Evolutionary conservation across 73 alveolate species (phyloP).

Genomic region (Paramecium sonneborni): DNA sequence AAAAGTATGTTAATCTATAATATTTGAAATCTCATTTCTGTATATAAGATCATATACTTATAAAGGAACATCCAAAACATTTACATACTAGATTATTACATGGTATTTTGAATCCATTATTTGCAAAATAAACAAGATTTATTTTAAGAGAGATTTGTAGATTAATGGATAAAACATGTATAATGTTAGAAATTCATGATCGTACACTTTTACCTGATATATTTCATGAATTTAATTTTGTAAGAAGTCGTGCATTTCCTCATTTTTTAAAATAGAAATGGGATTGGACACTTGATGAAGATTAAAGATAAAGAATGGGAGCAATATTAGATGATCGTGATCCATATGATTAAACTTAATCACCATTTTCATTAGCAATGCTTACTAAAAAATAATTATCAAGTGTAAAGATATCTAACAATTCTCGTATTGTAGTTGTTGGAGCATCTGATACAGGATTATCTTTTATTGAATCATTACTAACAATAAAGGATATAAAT

Average conservation of each 20-base stretch:
- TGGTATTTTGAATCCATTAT: slow-evolving; percentile 89
- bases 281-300: slow-evolving; percentile 85
- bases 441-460: slow-evolving; percentile 98
- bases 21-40: slow-evolving; percentile 90
- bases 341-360: slow-evolving; percentile 89
- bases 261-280: slow-evolving; percentile 93
- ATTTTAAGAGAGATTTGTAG: slow-evolving; percentile 92
- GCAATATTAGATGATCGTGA: slow-evolving; percentile 84
- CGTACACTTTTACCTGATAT: slow-evolving; percentile 87
- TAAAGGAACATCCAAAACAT: slow-evolving; percentile 90
- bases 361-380: slow-evolving; percentile 92
- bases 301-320: slow-evolving; percentile 76
- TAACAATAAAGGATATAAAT: slow-evolving; percentile 89
- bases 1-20: slow-evolving; percentile 90
- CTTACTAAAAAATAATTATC: slow-evolving; percentile 87
- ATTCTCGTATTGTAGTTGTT: slow-evolving; percentile 95
- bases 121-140: slow-evolving; percentile 71
- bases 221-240: slow-evolving; percentile 91
- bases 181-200: slow-evolving; percentile 93
- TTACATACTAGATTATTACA: slow-evolving; percentile 92
- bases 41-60: slow-evolving; percentile 89
- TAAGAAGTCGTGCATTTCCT: slow-evolving; percentile 96
- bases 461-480: slow-evolving; percentile 93
- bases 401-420: slow-evolving; percentile 92
- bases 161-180: slow-evolving; percentile 89